These are phyloP conservation scores for Amyloporia xantha DNA, from an alignment of 768 basidiomycete genomes.

Conservation along the genomic window DNA sequence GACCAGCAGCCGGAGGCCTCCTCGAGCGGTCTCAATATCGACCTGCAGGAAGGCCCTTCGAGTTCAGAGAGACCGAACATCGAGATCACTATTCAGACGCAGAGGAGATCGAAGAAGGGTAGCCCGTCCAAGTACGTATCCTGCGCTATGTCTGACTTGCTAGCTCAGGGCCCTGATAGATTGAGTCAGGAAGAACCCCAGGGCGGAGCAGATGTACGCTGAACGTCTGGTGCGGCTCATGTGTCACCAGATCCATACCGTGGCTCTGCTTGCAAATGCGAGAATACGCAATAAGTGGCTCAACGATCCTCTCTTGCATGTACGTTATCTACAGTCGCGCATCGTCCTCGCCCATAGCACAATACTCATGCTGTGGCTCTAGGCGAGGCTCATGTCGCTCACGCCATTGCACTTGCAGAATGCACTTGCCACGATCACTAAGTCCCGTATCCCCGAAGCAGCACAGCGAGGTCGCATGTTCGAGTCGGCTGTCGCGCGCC, in stretches of 20 bases:
- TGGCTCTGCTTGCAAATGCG: constrained; percentile 73
- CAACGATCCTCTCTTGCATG: constrained; percentile 79
- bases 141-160: neutral
- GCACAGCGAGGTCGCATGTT: constrained; percentile 83
- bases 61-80: constrained; percentile 36
- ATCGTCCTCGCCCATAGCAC: neutral
- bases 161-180: neutral
- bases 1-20: constrained; percentile 1
- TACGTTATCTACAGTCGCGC: constrained; percentile 28
- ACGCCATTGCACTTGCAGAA: constrained; percentile 77
- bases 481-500: constrained; percentile 66
- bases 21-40: constrained; percentile 2
- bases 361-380: constrained; percentile 5
- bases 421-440: constrained; percentile 75
- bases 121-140: constrained; percentile 39
- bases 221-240: constrained; percentile 73
- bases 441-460: constrained; percentile 73
- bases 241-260: constrained; percentile 85
- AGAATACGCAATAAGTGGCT: constrained; percentile 75
- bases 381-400: constrained; percentile 88
- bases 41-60: constrained; percentile 18
- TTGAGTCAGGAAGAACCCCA: constrained; percentile 29
- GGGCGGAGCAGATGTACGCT: constrained; percentile 42
- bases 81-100: constrained; percentile 64
- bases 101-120: constrained; percentile 31